Percentiles rank a stretch among this genome's conserved stretches.
Conservation (phyloP, 805 yeast species). For the Candida corydali region DNA sequence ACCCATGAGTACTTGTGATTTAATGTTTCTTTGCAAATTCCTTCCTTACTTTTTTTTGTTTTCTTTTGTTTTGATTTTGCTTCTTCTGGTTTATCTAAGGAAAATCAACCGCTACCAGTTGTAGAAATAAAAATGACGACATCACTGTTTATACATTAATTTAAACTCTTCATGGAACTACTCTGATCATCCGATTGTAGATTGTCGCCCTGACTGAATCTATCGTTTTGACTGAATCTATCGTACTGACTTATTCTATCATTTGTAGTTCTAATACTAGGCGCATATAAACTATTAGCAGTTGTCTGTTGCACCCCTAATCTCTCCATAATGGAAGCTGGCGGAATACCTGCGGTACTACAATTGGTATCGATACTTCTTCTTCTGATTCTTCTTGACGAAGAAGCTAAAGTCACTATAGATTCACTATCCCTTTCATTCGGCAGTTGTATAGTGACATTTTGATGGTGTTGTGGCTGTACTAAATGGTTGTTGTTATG, state of each 20-base stretch:
- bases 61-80: slow-evolving; percentile 4
- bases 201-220: slow-evolving; percentile 9
- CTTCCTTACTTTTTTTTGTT: not conserved
- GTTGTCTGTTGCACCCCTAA: slow-evolving; percentile 29
- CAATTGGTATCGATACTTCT: slow-evolving; percentile 52
- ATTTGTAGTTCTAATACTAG: slow-evolving; percentile 12
- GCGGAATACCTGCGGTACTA: slow-evolving; percentile 66
- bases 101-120: no score
- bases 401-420: slow-evolving; percentile 40
- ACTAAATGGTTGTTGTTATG: slow-evolving; percentile 5
- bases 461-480: not conserved
- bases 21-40: no score
- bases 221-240: no score
- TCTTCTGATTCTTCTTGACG: slow-evolving; percentile 35
- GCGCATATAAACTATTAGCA: slow-evolving; percentile 21
- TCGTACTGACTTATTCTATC: slow-evolving; percentile 10
- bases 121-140: not conserved
- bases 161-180: slow-evolving; percentile 8
- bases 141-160: slow-evolving; percentile 1
- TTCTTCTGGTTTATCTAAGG: no score
- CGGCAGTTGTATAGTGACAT: not conserved
- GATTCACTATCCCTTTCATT: slow-evolving; percentile 38
- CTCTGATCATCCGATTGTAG: slow-evolving; percentile 10
- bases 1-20: no score
- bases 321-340: slow-evolving; percentile 66